A percentile compares a stretch with the other conserved stretches of the same genome.
phyloP scores from a whole-genome alignment of 495 filamentous ascomycete genomes.

The Penicillium cataractarum region DNA sequence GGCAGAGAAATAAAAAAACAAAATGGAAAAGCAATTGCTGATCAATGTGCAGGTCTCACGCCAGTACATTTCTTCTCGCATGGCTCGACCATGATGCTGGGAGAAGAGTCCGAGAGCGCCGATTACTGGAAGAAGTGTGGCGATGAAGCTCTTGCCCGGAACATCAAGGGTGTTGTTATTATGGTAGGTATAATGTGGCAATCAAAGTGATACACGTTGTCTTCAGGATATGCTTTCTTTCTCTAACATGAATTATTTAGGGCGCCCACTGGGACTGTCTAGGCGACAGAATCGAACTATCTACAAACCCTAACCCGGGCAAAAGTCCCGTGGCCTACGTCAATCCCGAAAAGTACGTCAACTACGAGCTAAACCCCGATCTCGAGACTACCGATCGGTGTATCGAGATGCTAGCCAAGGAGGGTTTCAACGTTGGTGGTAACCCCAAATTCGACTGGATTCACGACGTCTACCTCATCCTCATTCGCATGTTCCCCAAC shows the following conservation, averaged over 20 bases:
- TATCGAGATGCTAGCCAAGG: conserved; percentile 44
- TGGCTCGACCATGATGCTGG: conserved; percentile 70
- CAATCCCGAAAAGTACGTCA: conserved; percentile 58
- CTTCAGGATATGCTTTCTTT: background rate
- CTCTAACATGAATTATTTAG: conserved; percentile 27
- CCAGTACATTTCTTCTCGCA: conserved; percentile 71
- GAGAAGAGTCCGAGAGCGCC: conserved; percentile 59
- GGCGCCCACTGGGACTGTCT: conserved; percentile 64
- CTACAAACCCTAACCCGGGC: conserved; percentile 56
- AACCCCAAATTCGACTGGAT: conserved; percentile 64
- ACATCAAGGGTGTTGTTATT: conserved; percentile 62
- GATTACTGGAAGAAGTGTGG: conserved; percentile 66
- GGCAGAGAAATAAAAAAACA: background rate
- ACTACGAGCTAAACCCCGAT: conserved; percentile 60
- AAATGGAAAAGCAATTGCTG: background rate
- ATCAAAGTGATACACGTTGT: background rate
- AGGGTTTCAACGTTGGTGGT: conserved; percentile 52
- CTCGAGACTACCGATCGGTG: conserved; percentile 48
- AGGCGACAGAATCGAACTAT: conserved; percentile 53
- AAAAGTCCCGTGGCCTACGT: conserved; percentile 64
- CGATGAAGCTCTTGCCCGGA: conserved; percentile 56
- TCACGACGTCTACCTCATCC: conserved; percentile 65
- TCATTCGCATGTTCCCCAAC: conserved; percentile 64
- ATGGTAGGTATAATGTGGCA: conserved; percentile 50
- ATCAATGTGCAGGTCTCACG: conserved; percentile 32